A percentile compares a stretch with the other conserved stretches of the same genome.
Conservation (phyloP, 1,284 basidiomycete species). For the Xerocomus subilludens region DNA sequence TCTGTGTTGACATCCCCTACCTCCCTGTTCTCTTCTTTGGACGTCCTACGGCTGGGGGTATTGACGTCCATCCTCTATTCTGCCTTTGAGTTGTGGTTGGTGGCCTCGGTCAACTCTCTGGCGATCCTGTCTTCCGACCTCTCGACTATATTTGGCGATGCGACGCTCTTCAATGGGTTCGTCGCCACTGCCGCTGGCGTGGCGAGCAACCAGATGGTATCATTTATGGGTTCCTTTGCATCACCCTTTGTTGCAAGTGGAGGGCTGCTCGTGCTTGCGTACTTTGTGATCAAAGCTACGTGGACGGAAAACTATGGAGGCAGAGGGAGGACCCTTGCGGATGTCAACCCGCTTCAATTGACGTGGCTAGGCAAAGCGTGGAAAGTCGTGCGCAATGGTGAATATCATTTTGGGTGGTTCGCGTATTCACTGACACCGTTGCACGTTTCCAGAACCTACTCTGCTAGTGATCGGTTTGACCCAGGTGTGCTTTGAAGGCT, state of each 20-base stretch:
- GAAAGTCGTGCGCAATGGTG: conserved; percentile 67
- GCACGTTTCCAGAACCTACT: conserved; percentile 59
- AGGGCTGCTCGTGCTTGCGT: conserved; percentile 63
- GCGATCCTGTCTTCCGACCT: conserved; percentile 68
- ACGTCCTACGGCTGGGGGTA: conserved; percentile 71
- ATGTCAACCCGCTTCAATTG: conserved; percentile 62
- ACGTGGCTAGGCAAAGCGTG: conserved; percentile 68
- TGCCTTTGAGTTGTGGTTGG: conserved; percentile 79
- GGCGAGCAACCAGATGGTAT: conserved; percentile 70
- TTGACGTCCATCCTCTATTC: conserved; percentile 81
- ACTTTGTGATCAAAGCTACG: conserved; percentile 64
- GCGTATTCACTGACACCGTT: conserved; percentile 11
- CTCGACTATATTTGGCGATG: conserved; percentile 75
- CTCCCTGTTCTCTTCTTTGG: conserved; percentile 71
- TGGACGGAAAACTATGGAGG: conserved; percentile 79
- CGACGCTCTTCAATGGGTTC: conserved; percentile 76
- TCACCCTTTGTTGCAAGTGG: conserved; percentile 75
- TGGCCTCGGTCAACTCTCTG: conserved; percentile 66
- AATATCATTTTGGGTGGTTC: conserved; percentile 31
- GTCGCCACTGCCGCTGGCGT: conserved; percentile 75
- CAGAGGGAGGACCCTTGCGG: conserved; percentile 45
- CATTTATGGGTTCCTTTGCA: conserved; percentile 60
- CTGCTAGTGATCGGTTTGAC: conserved; percentile 76
- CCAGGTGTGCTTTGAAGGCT: conserved; percentile 82
- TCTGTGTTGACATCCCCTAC: conserved; percentile 65